Evolutionary conservation across 1,139 yeast species (phyloP).

Genomic region (Pichia sp.): DNA sequence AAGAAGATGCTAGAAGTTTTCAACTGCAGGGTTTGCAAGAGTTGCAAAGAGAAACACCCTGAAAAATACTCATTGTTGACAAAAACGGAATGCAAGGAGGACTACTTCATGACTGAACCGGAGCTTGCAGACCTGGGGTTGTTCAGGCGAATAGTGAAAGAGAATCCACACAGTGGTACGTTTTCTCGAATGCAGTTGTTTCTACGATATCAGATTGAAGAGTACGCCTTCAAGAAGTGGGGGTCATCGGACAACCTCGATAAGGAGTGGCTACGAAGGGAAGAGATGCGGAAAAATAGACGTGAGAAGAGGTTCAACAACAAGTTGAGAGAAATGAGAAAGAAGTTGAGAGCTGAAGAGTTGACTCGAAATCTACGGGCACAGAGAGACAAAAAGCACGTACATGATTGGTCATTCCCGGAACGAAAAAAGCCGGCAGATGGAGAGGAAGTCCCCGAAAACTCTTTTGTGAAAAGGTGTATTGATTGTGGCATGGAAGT

Average conservation of each 20-base stretch:
- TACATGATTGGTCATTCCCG: constrained; percentile 75
- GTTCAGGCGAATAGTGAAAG: constrained; percentile 76
- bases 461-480: constrained; percentile 58
- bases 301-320: constrained; percentile 75
- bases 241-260: constrained; percentile 86
- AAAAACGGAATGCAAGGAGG: constrained; percentile 92
- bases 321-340: constrained; percentile 78
- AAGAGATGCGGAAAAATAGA: constrained; percentile 62
- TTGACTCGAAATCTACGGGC: constrained; percentile 65
- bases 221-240: constrained; percentile 92
- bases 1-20: constrained; percentile 65
- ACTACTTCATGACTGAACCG: constrained; percentile 87
- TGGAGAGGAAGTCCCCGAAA: constrained; percentile 36
- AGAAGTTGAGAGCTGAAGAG: constrained; percentile 89
- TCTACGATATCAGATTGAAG: constrained; percentile 85
- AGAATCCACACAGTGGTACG: constrained; percentile 88
- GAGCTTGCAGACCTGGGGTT: constrained; percentile 70
- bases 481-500: constrained; percentile 80
- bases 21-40: constrained; percentile 69
- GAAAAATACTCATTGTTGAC: constrained; percentile 89
- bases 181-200: constrained; percentile 91
- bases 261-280: constrained; percentile 86
- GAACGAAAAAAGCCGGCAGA: constrained; percentile 33
- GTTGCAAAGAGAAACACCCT: constrained; percentile 67
- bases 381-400: constrained; percentile 44